These are phyloP conservation scores for Saraca asoca DNA, from an alignment of 331 rosid genomes.

Conservation along the genomic window DNA sequence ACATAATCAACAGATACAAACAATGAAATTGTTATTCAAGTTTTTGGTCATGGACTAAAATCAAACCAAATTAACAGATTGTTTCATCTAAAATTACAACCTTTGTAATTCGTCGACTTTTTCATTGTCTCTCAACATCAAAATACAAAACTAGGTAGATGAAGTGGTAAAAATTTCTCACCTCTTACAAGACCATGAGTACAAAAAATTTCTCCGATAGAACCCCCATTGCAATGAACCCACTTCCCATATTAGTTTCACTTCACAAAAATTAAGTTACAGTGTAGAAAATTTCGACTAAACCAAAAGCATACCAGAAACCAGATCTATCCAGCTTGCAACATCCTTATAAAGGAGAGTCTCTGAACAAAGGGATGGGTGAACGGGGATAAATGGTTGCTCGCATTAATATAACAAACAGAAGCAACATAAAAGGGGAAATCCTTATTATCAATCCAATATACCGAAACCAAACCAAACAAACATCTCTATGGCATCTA, in stretches of 20 bases:
- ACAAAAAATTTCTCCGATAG: slow-evolving; percentile 39
- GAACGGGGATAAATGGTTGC: too few species aligned
- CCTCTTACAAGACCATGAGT: slow-evolving; percentile 96
- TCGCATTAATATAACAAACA: too few species aligned
- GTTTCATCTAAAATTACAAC: slow-evolving; percentile 16
- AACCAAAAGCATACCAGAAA: slow-evolving; percentile 1
- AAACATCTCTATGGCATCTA: too few species aligned
- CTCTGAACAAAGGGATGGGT: too few species aligned
- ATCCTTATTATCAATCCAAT: too few species aligned
- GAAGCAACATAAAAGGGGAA: too few species aligned
- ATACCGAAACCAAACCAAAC: too few species aligned
- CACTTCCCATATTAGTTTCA: slow-evolving; percentile 22
- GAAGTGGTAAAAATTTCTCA: slow-evolving; percentile 33
- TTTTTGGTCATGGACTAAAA: slow-evolving; percentile 21
- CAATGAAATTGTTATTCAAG: slow-evolving; percentile 12
- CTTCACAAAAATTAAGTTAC: slow-evolving; percentile 4
- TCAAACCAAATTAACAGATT: slow-evolving; percentile 9
- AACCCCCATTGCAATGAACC: slow-evolving; percentile 35
- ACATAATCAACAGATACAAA: slow-evolving; percentile 25
- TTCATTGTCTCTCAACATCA: background rate
- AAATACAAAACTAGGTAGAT: slow-evolving; percentile 6
- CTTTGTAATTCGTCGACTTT: background rate
- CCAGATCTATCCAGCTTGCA: slow-evolving; percentile 41
- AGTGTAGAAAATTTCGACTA: slow-evolving; percentile 1
- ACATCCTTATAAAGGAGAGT: slow-evolving; percentile 2